Conservation (phyloP, 1,139 yeast genomes). For the Candida labiduridarum region DNA sequence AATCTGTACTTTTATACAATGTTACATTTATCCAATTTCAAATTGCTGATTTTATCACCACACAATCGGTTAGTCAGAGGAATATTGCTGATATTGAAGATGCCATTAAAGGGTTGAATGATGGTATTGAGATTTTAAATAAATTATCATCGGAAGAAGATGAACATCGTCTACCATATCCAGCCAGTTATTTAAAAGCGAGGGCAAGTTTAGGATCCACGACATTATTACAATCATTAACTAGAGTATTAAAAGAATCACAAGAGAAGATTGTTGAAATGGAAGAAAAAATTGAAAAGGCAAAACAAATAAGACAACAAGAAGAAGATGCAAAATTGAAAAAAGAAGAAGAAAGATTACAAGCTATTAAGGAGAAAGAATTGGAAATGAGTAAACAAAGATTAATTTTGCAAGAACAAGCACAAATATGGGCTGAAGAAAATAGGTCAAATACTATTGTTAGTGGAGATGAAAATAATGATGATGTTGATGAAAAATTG, state of each 20-base stretch:
- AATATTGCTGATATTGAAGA: conserved; percentile 60
- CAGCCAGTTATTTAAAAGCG: conserved; percentile 75
- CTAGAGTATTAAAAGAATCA: conserved; percentile 72
- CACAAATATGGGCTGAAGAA: conserved; percentile 77
- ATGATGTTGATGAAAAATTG: conserved; percentile 29
- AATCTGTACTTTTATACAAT: conserved; percentile 62
- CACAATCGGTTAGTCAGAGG: conserved; percentile 62
- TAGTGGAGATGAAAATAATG: conserved; percentile 35
- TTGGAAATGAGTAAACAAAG: conserved; percentile 68
- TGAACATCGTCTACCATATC: conserved; percentile 67
- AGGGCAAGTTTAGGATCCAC: conserved; percentile 84
- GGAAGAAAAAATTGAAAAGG: conserved; percentile 68
- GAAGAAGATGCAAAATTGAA: conserved; percentile 40
- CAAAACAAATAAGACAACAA: conserved; percentile 62
- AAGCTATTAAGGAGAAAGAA: conserved; percentile 46
- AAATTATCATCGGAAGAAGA: conserved; percentile 56
- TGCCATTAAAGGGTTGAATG: conserved; percentile 59
- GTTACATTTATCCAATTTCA: conserved; percentile 85
- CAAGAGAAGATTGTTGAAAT: conserved; percentile 62
- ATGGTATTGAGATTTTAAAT: conserved; percentile 63
- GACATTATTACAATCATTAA: conserved; percentile 73
- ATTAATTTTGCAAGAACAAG: conserved; percentile 74
- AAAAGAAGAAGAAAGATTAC: conserved; percentile 38
- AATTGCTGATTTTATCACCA: conserved; percentile 79
- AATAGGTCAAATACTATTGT: conserved; percentile 37